Conservation (phyloP, 768 basidiomycete species). For the Trametes coccinea region DNA sequence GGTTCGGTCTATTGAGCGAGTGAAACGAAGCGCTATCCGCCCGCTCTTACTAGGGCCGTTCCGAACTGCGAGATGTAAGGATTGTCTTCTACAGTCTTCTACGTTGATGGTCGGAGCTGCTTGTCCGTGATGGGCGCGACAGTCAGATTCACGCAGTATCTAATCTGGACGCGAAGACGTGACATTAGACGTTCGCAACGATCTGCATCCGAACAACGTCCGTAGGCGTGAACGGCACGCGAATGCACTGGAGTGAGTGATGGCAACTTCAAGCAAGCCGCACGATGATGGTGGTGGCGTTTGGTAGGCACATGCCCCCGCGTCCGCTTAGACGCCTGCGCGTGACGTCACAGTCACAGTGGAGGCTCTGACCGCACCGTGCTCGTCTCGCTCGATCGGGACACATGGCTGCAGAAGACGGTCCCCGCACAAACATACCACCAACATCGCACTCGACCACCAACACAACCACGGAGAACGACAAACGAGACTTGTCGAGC, state of each 20-base stretch:
- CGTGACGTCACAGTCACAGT: constrained; percentile 20
- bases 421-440: too few species aligned
- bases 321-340: not conserved
- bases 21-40: too few species aligned
- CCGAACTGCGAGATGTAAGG: not conserved
- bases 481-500: not conserved
- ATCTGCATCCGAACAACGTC: not conserved
- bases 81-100: not conserved
- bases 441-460: not conserved
- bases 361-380: not conserved
- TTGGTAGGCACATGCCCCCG: not conserved
- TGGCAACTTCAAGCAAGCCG: not conserved
- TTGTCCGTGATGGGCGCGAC: not conserved
- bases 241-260: not conserved
- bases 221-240: not conserved
- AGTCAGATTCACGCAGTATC: not conserved
- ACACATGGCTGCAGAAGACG: not conserved
- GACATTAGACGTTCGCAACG: not conserved
- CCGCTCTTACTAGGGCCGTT: too few species aligned
- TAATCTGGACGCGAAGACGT: too few species aligned
- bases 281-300: not conserved
- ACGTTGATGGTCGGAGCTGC: not conserved
- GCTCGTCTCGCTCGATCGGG: not conserved
- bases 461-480: not conserved
- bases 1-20: not conserved